phyloP scores from a whole-genome alignment of 2,329 filamentous ascomycete genomes.

The Neophaeococcomyces aloes region DNA sequence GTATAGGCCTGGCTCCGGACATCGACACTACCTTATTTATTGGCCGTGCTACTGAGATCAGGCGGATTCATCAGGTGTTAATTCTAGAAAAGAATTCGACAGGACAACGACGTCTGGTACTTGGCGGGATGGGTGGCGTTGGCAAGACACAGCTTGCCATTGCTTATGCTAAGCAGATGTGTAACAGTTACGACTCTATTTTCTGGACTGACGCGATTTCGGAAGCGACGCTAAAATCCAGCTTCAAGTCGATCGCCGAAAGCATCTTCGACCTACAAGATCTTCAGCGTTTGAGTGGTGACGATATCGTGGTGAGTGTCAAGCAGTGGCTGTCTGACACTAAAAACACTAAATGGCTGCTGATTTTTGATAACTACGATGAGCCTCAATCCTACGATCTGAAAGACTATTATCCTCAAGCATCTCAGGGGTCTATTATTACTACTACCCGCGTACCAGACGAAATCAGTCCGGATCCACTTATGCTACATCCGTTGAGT shows the following conservation, averaged over 20 bases:
- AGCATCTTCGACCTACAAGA: slow-evolving; percentile 3
- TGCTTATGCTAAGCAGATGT: slow-evolving; percentile 28
- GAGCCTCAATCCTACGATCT: slow-evolving; percentile 13
- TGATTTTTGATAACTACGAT: slow-evolving; percentile 22
- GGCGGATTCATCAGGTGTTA: slow-evolving; percentile 13
- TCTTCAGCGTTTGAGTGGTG: slow-evolving; percentile 1
- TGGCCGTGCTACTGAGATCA: slow-evolving; percentile 9
- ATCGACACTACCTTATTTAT: slow-evolving; percentile 4
- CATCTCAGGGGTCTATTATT: slow-evolving; percentile 18
- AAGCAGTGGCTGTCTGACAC: slow-evolving; percentile 13
- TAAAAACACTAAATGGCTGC: slow-evolving; percentile 19
- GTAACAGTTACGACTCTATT: slow-evolving; percentile 29
- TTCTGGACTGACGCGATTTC: slow-evolving; percentile 38
- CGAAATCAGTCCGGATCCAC: slow-evolving; percentile 1
- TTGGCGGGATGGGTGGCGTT: slow-evolving; percentile 36
- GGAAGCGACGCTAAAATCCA: slow-evolving; percentile 29
- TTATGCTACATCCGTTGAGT: slow-evolving; percentile 7
- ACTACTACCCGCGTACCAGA: slow-evolving; percentile 18
- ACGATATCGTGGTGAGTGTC: neutral
- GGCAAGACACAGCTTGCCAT: slow-evolving; percentile 38
- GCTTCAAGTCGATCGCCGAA: slow-evolving; percentile 14
- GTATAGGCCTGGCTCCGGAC: neutral
- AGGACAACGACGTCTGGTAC: slow-evolving; percentile 14
- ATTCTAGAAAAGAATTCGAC: neutral
- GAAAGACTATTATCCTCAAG: slow-evolving; percentile 12